Percentiles rank a stretch among this genome's conserved stretches.
Conservation (phyloP, 177 flowering plant genomes). For the Vitis hybrid region DNA sequence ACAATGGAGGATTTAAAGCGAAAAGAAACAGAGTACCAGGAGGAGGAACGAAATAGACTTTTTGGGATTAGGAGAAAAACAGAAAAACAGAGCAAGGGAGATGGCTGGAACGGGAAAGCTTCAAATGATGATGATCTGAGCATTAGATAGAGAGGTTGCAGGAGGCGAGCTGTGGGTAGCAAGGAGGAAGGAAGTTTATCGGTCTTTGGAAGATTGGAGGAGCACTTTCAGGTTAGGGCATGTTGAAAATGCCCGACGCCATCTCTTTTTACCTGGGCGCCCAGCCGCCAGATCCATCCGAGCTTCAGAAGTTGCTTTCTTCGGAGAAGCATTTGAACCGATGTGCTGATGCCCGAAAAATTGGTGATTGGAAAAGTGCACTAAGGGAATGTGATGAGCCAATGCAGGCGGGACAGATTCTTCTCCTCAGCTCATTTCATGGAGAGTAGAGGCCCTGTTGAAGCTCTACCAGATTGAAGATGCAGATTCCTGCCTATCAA, state of each 20-base stretch:
- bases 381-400: constrained; percentile 76
- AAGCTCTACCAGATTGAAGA: constrained; percentile 71
- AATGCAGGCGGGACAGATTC: constrained; percentile 74
- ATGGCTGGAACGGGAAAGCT: too few species aligned
- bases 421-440: constrained; percentile 77
- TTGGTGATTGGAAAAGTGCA: constrained; percentile 74
- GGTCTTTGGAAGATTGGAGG: too few species aligned
- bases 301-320: constrained; percentile 54
- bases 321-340: constrained; percentile 64
- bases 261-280: constrained; percentile 44
- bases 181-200: too few species aligned
- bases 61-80: too few species aligned
- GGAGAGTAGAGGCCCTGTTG: constrained; percentile 78
- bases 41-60: too few species aligned
- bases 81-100: too few species aligned
- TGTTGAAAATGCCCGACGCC: constrained; percentile 68
- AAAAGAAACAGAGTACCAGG: too few species aligned
- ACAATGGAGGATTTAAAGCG: too few species aligned
- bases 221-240: constrained; percentile 61
- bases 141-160: too few species aligned
- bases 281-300: constrained; percentile 48
- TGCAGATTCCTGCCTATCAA: constrained; percentile 49
- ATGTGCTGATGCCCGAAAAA: constrained; percentile 64
- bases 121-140: too few species aligned
- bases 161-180: too few species aligned